phyloP scores from a whole-genome alignment of 2,329 filamentous ascomycete species.

The Pseudopyrenochaeta lycopersici region DNA sequence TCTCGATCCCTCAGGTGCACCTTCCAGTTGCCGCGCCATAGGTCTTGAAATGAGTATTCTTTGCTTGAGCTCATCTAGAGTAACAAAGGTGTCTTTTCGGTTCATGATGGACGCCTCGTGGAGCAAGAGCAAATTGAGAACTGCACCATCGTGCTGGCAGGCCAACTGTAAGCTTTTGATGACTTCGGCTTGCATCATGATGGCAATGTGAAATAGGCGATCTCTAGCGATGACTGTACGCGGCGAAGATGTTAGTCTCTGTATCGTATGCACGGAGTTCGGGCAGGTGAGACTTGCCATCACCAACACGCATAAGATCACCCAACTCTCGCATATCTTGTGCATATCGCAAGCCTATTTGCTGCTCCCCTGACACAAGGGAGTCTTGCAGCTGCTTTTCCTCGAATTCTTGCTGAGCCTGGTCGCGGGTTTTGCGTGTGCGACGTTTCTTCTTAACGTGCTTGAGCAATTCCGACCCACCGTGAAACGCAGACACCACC shows the following conservation, averaged over 20 bases:
- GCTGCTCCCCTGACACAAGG: constrained; percentile 47
- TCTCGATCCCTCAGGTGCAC: constrained; percentile 3
- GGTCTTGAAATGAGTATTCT: constrained; percentile 40
- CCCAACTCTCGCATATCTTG: constrained; percentile 48
- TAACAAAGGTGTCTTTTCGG: constrained; percentile 42
- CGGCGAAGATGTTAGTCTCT: constrained; percentile 1
- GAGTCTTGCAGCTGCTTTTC: constrained; percentile 51
- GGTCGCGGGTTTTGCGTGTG: constrained; percentile 35
- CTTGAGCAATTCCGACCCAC: constrained; percentile 50
- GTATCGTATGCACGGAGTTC: constrained; percentile 14
- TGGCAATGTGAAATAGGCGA: constrained; percentile 48
- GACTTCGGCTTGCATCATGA: constrained; percentile 52
- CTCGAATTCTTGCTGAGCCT: constrained; percentile 40
- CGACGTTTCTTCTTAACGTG: constrained; percentile 46
- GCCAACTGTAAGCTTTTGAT: constrained; percentile 51
- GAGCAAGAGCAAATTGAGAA: constrained; percentile 46
- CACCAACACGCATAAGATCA: constrained; percentile 47
- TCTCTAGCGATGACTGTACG: constrained; percentile 47
- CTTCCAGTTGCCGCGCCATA: constrained; percentile 25
- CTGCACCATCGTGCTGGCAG: constrained; percentile 26
- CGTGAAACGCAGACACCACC: constrained; percentile 54
- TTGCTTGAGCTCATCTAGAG: constrained; percentile 49
- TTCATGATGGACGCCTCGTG: constrained; percentile 50
- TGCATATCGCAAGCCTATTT: constrained; percentile 44
- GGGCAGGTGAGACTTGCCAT: constrained; percentile 41